Conservation (phyloP, 2,329 filamentous ascomycete species). For the Venturia carpophila region DNA sequence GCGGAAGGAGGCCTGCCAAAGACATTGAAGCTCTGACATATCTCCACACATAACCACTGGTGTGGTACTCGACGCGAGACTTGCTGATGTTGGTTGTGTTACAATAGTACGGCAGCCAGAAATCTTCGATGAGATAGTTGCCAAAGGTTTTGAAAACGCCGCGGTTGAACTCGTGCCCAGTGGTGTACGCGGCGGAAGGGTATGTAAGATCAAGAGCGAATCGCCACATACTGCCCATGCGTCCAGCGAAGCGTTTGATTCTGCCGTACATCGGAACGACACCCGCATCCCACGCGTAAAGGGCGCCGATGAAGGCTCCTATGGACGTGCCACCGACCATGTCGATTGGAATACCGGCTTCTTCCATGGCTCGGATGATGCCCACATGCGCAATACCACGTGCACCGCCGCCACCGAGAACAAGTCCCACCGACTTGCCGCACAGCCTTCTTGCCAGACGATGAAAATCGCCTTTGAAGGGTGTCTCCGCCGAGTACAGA, state of each 20-base stretch:
- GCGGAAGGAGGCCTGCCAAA: constrained; percentile 82
- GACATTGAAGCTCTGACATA: constrained; percentile 97
- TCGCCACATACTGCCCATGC: constrained; percentile 99
- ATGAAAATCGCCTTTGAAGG: constrained; percentile 96
- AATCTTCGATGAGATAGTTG: constrained; percentile 95
- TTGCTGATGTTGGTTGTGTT: constrained; percentile 99
- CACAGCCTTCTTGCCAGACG: constrained; percentile 81
- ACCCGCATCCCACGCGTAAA: constrained; percentile 94
- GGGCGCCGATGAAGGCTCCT: constrained; percentile 84
- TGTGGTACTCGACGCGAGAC: constrained; percentile 84
- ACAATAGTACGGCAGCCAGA: constrained; percentile 98
- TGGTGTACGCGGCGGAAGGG: constrained; percentile 93
- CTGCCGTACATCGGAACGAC: constrained; percentile 94
- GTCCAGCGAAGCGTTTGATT: constrained; percentile 92
- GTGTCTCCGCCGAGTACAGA: constrained; percentile 82
- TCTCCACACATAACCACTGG: constrained; percentile 92
- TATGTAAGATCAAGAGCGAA: constrained; percentile 95
- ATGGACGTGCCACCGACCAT: constrained; percentile 95
- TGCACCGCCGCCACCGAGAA: constrained; percentile 88
- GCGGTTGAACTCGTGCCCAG: constrained; percentile 96
- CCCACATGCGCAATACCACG: constrained; percentile 88
- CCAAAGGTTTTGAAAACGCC: constrained; percentile 99
- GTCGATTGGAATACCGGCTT: constrained; percentile 92
- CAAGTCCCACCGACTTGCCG: constrained; percentile 88
- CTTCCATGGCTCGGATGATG: constrained; percentile 89